These are phyloP conservation scores for Epithemia pelagica DNA, from an alignment of 108 stramenopile species.

Conservation along the genomic window DNA sequence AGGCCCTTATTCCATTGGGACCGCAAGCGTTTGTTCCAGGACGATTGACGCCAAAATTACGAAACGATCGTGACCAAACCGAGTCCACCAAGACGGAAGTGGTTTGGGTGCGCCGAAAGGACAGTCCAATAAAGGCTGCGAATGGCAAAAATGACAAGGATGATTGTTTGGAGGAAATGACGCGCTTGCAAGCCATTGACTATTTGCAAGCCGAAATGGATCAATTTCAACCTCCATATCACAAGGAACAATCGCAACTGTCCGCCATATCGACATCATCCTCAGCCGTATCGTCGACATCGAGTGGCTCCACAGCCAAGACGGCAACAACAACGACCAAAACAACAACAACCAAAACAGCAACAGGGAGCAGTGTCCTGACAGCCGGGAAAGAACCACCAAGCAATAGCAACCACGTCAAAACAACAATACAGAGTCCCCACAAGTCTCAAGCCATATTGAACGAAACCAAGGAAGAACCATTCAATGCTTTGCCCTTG, in stretches of 20 bases:
- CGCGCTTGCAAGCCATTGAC: background rate
- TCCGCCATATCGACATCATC: background rate
- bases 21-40: slow-evolving; percentile 32
- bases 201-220: slow-evolving; percentile 1
- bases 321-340: background rate
- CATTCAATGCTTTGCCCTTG: slow-evolving; percentile 3
- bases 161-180: background rate
- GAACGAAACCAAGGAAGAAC: background rate
- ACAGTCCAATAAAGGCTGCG: background rate
- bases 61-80: slow-evolving; percentile 1
- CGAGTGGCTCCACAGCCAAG: background rate
- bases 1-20: slow-evolving; percentile 32
- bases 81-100: slow-evolving; percentile 4
- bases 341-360: slow-evolving; percentile 8
- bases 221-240: background rate
- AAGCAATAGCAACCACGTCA: background rate
- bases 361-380: background rate
- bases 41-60: slow-evolving; percentile 18
- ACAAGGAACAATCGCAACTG: background rate
- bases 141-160: slow-evolving; percentile 4
- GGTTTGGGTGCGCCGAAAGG: background rate
- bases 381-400: background rate
- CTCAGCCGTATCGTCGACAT: too few relatives aligned
- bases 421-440: background rate
- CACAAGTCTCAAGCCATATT: background rate